phyloP scores from a whole-genome alignment of 129 eudicot genomes.

The Escallonia herrerae region DNA sequence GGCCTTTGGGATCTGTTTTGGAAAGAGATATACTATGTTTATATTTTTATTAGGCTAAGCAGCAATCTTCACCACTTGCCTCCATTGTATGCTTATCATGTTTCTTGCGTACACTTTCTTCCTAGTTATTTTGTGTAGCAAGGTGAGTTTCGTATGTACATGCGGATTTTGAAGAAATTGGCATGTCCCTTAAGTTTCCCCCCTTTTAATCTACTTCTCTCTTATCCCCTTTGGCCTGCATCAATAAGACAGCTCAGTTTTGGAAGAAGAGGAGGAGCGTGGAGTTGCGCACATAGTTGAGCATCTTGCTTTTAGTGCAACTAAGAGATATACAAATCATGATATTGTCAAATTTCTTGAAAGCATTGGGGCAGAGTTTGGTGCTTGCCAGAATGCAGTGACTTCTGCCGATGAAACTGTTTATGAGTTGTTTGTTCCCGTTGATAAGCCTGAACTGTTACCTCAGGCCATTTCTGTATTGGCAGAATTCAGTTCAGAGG shows the following conservation, averaged over 20 bases:
- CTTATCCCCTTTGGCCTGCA: too few relatives aligned
- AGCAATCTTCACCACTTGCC: background rate
- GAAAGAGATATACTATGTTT: background rate
- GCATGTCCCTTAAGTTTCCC: too few relatives aligned
- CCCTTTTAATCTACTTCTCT: too few relatives aligned
- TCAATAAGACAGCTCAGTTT: slow-evolving; percentile 63
- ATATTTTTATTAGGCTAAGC: background rate
- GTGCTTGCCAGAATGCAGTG: slow-evolving; percentile 92
- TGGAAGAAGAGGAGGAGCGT: slow-evolving; percentile 89
- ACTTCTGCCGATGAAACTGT: slow-evolving; percentile 88
- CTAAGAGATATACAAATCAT: slow-evolving; percentile 83
- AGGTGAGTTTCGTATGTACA: slow-evolving; percentile 14
- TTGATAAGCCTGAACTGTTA: slow-evolving; percentile 84
- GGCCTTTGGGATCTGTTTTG: background rate
- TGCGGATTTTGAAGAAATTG: background rate
- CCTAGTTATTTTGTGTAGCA: background rate
- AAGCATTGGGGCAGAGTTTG: slow-evolving; percentile 96
- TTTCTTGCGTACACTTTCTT: background rate
- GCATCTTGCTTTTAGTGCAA: slow-evolving; percentile 98
- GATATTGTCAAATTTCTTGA: slow-evolving; percentile 91
- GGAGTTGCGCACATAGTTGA: slow-evolving; percentile 95
- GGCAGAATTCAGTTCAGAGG: slow-evolving; percentile 92
- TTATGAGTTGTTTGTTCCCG: slow-evolving; percentile 90
- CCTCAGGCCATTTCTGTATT: slow-evolving; percentile 85
- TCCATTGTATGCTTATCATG: background rate